Evolutionary conservation across 2,329 filamentous ascomycete species (phyloP).

Genomic region (Clarireedia hainanense): DNA sequence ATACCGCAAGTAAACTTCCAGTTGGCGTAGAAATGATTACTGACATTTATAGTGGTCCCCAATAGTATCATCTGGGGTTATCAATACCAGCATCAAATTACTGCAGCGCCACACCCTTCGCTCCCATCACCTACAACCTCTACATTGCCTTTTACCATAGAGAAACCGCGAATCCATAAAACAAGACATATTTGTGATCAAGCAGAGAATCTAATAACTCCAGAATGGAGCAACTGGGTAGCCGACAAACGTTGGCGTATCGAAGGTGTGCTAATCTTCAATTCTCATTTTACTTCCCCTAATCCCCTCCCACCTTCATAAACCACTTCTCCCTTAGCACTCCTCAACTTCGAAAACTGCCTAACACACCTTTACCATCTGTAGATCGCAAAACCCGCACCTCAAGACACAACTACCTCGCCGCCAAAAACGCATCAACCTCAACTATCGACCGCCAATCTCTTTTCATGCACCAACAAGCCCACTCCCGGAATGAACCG

Average conservation of each 20-base stretch:
- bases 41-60: background rate
- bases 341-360: no score
- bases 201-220: conserved; percentile 10
- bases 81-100: background rate
- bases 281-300: no score
- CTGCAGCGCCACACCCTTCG: background rate
- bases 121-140: background rate
- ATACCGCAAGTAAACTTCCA: background rate
- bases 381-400: no score
- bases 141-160: background rate
- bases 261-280: conserved; percentile 9
- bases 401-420: no score
- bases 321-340: no score
- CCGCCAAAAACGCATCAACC: no score
- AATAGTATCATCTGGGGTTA: conserved; percentile 1
- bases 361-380: no score
- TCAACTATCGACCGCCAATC: no score
- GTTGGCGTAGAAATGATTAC: background rate
- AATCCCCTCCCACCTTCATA: no score
- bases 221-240: conserved; percentile 16
- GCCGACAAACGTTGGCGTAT: conserved; percentile 13
- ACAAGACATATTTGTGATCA: conserved; percentile 11
- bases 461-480: no score
- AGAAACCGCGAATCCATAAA: conserved; percentile 14
- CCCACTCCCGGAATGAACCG: no score